Evolutionary conservation across 306 rosid species (phyloP), one percentile per base, ranked within the genome.

Genomic region (Quercus bicolor): DNA sequence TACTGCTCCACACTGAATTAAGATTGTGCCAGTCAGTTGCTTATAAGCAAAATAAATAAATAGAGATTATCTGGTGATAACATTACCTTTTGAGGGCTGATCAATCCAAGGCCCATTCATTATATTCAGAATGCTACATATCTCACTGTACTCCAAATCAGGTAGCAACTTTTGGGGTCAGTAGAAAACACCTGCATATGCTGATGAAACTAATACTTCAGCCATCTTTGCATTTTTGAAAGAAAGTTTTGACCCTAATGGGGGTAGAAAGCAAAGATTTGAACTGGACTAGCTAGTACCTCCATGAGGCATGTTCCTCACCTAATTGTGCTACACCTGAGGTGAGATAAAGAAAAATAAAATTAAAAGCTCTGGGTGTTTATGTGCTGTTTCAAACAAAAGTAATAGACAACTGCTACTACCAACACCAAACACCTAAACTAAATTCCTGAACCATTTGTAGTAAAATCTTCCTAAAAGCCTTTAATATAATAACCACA

Each of bases 121-220:
- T 72, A 95, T 92, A 84, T 92, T 95, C 80, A 95, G 65, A 81
- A 92, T 83, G 68, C 93, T 92, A 84, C 98, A 95, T 19, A 90
- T 98, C 77, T 90, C 98, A 34, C 98, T 86, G 83, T 95, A 95
- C 61, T 91, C 93, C 74, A 95, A 84, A 75, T 90, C 92, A 9
- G 97, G 97, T 21, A 92, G 88, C 88, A 95, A 86, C 89, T 91
- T n/a, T 92, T 1, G 97, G 98, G 56, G 98, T 95, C 23, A 95
- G 94, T 79, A 95, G 85, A 88, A n/a, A n/a, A n/a, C n/a, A n/a
- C n/a, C n/a, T n/a, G n/a, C n/a, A n/a, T n/a, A n/a, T n/a, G n/a
- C n/a, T n/a, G n/a, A n/a, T n/a, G n/a, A n/a, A 26, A 69, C 23
- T 73, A 64, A 26, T 8, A 31, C 48, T 33, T 81, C 40, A 68